These are phyloP conservation scores for Canna indica DNA, from an alignment of 176 grass and related monocot species.

Conservation along the genomic window DNA sequence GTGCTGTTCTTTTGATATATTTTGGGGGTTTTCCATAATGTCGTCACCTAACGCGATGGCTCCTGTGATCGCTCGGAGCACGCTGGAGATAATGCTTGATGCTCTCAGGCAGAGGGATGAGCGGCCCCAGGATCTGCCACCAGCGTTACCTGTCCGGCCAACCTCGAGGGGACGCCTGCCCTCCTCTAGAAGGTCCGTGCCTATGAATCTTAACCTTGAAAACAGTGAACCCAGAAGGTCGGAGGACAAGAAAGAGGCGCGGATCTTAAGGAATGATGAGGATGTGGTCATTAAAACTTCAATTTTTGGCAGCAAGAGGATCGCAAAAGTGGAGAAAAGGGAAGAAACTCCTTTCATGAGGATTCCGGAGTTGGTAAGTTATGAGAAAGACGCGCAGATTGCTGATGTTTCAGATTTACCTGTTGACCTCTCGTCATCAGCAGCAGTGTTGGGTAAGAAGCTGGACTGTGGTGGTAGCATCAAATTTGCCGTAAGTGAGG, in stretches of 20 bases:
- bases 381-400: slow-evolving; percentile 28
- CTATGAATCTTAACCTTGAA: slow-evolving; percentile 43
- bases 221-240: slow-evolving; percentile 18
- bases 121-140: slow-evolving; percentile 57
- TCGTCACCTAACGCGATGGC: slow-evolving; percentile 20
- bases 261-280: background rate
- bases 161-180: slow-evolving; percentile 68
- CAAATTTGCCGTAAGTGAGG: background rate
- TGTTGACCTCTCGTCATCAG: slow-evolving; percentile 31
- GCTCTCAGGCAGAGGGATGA: slow-evolving; percentile 61
- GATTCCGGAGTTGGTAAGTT: background rate
- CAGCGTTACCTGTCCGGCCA: slow-evolving; percentile 71
- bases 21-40: background rate
- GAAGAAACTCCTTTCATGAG: background rate
- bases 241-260: background rate
- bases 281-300: background rate
- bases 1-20: background rate
- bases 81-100: slow-evolving; percentile 90
- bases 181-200: slow-evolving; percentile 42
- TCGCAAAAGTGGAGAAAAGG: background rate
- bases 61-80: slow-evolving; percentile 41
- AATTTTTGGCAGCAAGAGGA: background rate
- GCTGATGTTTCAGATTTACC: slow-evolving; percentile 21
- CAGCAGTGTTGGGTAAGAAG: slow-evolving; percentile 35
- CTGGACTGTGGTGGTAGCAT: slow-evolving; percentile 23